Conservation (phyloP, 371 early-diverging fungal species). For the Batkoa obscura region DNA sequence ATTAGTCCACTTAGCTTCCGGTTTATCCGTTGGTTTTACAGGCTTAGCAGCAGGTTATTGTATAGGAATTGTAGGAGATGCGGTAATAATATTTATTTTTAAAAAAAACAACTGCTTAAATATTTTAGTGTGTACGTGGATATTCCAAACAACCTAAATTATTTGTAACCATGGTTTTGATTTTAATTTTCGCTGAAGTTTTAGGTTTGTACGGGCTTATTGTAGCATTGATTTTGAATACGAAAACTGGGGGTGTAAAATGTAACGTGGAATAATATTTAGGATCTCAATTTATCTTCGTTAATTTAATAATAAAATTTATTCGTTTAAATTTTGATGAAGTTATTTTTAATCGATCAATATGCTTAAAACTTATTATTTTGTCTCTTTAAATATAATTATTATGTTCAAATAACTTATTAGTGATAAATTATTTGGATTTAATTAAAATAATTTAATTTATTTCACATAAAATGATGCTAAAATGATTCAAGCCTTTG, state of each 20-base stretch:
- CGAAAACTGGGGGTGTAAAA: conserved; percentile 43
- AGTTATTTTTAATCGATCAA: too few relatives aligned
- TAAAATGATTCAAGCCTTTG: too few relatives aligned
- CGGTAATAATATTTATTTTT: conserved; percentile 19
- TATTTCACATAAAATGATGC: too few relatives aligned
- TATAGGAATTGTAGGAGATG: conserved; percentile 94
- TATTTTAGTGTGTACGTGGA: conserved; percentile 51
- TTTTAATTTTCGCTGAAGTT: conserved; percentile 98
- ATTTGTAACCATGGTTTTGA: conserved; percentile 87
- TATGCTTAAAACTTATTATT: too few relatives aligned
- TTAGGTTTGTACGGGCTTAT: conserved; percentile 86
- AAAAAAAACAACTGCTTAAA: not conserved
- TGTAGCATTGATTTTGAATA: conserved; percentile 90
- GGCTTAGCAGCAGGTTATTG: conserved; percentile 93
- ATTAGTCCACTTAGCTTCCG: conserved; percentile 83
- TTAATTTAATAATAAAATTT: too few relatives aligned
- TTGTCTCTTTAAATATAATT: too few relatives aligned
- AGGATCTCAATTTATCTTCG: too few relatives aligned
- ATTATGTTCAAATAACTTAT: too few relatives aligned
- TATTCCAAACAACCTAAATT: conserved; percentile 83
- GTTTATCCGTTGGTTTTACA: conserved; percentile 78
- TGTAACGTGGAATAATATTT: too few relatives aligned
- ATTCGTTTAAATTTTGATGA: too few relatives aligned
- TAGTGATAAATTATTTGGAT: too few relatives aligned
- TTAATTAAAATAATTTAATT: too few relatives aligned